These are phyloP conservation scores for Quercus tomentella DNA, from an alignment of 331 rosid genomes.

Conservation along the genomic window DNA sequence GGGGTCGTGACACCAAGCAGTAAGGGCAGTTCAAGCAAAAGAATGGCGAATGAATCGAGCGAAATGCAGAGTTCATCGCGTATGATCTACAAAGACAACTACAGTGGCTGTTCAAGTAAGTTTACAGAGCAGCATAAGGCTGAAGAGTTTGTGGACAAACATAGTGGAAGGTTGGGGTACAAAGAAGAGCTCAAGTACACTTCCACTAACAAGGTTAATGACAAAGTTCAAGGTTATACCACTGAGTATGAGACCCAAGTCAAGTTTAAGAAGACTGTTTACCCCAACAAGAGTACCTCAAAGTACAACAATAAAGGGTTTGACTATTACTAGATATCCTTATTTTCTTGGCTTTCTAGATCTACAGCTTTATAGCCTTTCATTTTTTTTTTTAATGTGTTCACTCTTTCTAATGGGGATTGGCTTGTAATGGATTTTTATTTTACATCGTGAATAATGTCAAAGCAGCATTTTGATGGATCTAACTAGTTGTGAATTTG, in stretches of 20 bases:
- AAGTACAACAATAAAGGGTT: background rate
- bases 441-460: too few relatives aligned
- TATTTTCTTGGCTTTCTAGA: background rate
- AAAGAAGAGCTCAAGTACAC: conserved; percentile 4
- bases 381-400: background rate
- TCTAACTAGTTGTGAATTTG: too few relatives aligned
- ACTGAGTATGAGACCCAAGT: background rate
- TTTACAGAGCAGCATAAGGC: background rate
- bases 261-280: background rate
- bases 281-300: background rate
- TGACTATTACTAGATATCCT: background rate
- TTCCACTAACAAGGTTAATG: background rate
- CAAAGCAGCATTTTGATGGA: too few relatives aligned
- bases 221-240: background rate
- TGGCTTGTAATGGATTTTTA: background rate
- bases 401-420: background rate
- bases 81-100: background rate
- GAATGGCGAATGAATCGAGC: background rate
- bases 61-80: background rate
- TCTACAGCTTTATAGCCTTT: too few relatives aligned
- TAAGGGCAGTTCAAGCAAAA: background rate
- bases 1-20: background rate
- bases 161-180: background rate
- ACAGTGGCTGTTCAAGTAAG: background rate
- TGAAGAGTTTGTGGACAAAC: background rate